Evolutionary conservation across 371 early-diverging fungal species (phyloP), one percentile per base, ranked within the genome.

Genomic region (Mortierella sp.): DNA sequence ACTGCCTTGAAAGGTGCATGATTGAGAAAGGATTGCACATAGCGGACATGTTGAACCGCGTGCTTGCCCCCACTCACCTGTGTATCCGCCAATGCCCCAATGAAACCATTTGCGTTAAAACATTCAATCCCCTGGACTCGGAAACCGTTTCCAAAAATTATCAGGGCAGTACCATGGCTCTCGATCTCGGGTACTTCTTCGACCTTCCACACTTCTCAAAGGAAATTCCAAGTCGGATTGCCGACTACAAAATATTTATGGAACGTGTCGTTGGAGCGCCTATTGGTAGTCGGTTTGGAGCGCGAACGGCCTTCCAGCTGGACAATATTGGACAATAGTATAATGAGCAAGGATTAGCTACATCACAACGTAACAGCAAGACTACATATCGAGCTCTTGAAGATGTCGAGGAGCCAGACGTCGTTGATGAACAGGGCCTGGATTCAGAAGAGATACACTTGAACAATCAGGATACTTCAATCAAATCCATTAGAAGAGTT

Each of bases 61-160:
- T 68, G 1, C 67, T 79, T 5, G 61, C 68, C 61, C 24, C 74
- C 4, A 74, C 48, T n/a, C 65, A 65, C 19, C 55, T 79, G 7
- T 70, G 79, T 19, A 70, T 73, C 28, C 79, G 74, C 8, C 66
- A 66, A 1, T 73, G 79, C 55, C 63, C 74, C 13, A 55, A 72
- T 22, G 59, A 59, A 13, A 8, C n/a, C 2, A 36, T 67, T 2
- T 78, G 79, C 16, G 48, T 52, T 8, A 36, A 47, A 28, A 68
- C 57, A 7, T 72, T 72, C 6, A 65, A 40, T 1, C 69, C 45
- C 0, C 40, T 77, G n/a, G 57, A 68, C 4, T 65, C 65, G 2
- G 21, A 43, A 1, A 16, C 43, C 13, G 67, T 73, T 28, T 67
- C 70, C 1, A 61, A 58, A 11, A 78, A 70, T 40, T 70, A 70